Base-by-base conservation (phyloP, 2,329 filamentous ascomycete genomes). In the Aspergillus ochraceus region DNA sequence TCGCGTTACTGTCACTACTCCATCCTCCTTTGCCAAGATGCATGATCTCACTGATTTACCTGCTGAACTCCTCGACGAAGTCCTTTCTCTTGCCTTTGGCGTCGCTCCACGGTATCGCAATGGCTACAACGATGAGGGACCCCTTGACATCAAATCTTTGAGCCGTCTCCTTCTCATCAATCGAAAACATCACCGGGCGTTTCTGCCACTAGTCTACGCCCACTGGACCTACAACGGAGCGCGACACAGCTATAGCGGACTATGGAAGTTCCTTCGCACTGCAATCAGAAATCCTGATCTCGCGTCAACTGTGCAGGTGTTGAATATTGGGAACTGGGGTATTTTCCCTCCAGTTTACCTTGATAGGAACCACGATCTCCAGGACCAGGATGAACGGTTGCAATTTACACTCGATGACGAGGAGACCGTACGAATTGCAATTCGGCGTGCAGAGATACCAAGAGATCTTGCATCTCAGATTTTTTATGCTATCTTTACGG, bases 271-370 rank as follows among this genome's bases (percentile, higher is more conserved):
- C 12, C 9, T 62, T 3, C 26, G 49, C 8, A 57, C 57, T 8
- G 29, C 50, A 8, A 3, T 56, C 6, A 29, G 2, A 12, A 42
- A 45, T 26, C 57, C 57, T 1, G 29, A 58, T 22, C 32, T 62
- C 2, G 57, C 46, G 12, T 54, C 49, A 2, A 10, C 24, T 20
- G 54, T 60, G 10, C 11, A 45, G 11, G 39, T 36, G 4, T 17
- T 62, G 1, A 52, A 52, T 39, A 57, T 62, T 14, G 51, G 54
- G 1, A 62, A 60, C 24, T 62, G 54, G 57, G 60, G 57, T 6
- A 10, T 47, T 52, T 39, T 14, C n/a, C 46, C 53, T 14, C 24
- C 39, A n/a, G 19, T 32, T 20, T 46, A 49, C 12, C n/a, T 56
- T 12, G 9, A 47, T 10, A 45, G 29, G 24, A 49, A 49, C 22